phyloP scores from a whole-genome alignment of 208 protist genomes.

The Histomonas meleagridis region DNA sequence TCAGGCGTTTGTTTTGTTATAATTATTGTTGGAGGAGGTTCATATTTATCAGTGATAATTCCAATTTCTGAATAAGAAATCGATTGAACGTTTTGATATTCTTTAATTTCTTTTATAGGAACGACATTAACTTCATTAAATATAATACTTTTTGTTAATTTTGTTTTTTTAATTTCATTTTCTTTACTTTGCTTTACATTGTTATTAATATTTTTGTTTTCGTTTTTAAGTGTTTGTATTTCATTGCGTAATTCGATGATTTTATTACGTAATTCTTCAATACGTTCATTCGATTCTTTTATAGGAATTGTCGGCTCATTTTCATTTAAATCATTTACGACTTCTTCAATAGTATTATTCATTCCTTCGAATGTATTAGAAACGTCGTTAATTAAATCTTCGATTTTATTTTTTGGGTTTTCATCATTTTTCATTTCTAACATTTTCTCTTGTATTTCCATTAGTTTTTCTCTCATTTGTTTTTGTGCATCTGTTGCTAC shows the following conservation, averaged over 20 bases:
- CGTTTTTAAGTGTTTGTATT: background rate
- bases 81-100: too few relatives aligned
- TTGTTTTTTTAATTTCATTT: too few relatives aligned
- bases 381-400: background rate
- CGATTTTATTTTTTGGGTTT: background rate
- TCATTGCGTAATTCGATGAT: background rate
- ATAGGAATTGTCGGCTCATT: background rate
- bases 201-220: too few relatives aligned
- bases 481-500: background rate
- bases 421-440: background rate
- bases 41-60: too few relatives aligned
- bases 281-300: background rate
- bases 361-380: background rate
- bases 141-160: too few relatives aligned
- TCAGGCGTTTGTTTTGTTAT: too few relatives aligned
- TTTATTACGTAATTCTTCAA: background rate
- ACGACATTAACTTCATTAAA: too few relatives aligned
- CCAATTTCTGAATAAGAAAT: too few relatives aligned
- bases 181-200: too few relatives aligned
- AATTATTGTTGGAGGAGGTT: too few relatives aligned
- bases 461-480: slow-evolving; percentile 8
- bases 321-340: background rate
- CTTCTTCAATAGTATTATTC: background rate
- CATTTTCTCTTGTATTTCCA: slow-evolving; percentile 3
- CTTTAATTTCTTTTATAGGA: too few relatives aligned